Conservation (phyloP, 176 grass and related monocot genomes). For the Hordeum vulgare region MorexV3_pseudomolecules_assembly NC_058523.1:192235575-192236074, state of each 20-base stretch:
- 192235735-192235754: neutral
- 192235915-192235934: neutral
- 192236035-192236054: neutral
- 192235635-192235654: neutral
- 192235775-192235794: too few relatives aligned
- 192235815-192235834: too few relatives aligned
- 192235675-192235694: neutral
- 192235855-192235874: neutral
- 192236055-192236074: neutral
- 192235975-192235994: neutral
- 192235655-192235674: neutral
- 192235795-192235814: neutral
- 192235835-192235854: neutral
- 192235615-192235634: too few relatives aligned
- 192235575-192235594: too few relatives aligned
- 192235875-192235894: neutral
- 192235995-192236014: neutral
- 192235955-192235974: conserved; percentile 9
- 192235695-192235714: neutral
- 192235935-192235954: conserved; percentile 9
- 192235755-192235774: too few relatives aligned
- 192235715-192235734: too few relatives aligned
- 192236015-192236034: neutral
- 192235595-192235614: too few relatives aligned
- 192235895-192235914: conserved; percentile 3